These are phyloP conservation scores for Phylloporus scabripes DNA, from an alignment of 768 basidiomycete species.

Conservation along the genomic window DNA sequence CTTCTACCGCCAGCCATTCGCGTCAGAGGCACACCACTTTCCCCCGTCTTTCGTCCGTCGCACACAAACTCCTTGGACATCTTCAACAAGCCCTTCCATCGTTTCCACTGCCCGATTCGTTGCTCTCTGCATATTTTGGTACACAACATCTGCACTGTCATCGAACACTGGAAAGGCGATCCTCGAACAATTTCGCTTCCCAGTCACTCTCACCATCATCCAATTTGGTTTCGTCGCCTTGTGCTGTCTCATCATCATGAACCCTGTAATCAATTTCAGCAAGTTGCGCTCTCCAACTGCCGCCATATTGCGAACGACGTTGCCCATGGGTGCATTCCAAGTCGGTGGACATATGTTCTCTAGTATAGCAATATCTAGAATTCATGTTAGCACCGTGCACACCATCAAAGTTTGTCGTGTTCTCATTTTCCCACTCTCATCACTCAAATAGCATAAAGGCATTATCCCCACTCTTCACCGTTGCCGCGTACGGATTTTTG, in stretches of 20 bases:
- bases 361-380: constrained; percentile 93
- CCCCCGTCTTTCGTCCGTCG: constrained; percentile 26
- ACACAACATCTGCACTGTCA: constrained; percentile 85
- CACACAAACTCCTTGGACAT: constrained; percentile 14
- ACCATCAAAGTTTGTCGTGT: constrained; percentile 82
- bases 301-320: constrained; percentile 68
- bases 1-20: constrained; percentile 15
- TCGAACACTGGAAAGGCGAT: constrained; percentile 97
- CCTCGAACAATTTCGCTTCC: constrained; percentile 87
- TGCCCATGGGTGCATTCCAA: constrained; percentile 97
- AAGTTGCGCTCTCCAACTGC: constrained; percentile 64
- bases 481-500: constrained; percentile 88
- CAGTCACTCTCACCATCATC: constrained; percentile 94
- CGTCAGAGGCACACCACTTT: constrained; percentile 11
- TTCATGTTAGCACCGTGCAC: constrained; percentile 96
- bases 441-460: constrained; percentile 50
- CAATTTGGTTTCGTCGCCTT: constrained; percentile 93
- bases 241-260: constrained; percentile 84
- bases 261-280: constrained; percentile 61
- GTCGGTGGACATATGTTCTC: constrained; percentile 98
- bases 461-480: constrained; percentile 93
- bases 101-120: constrained; percentile 52
- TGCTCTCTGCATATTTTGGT: constrained; percentile 86
- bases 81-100: constrained; percentile 13
- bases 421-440: neutral